These are phyloP conservation scores for Globisporangium rhizosaccharum DNA, from an alignment of 352 stramenopile genomes.

Conservation along the genomic window DNA sequence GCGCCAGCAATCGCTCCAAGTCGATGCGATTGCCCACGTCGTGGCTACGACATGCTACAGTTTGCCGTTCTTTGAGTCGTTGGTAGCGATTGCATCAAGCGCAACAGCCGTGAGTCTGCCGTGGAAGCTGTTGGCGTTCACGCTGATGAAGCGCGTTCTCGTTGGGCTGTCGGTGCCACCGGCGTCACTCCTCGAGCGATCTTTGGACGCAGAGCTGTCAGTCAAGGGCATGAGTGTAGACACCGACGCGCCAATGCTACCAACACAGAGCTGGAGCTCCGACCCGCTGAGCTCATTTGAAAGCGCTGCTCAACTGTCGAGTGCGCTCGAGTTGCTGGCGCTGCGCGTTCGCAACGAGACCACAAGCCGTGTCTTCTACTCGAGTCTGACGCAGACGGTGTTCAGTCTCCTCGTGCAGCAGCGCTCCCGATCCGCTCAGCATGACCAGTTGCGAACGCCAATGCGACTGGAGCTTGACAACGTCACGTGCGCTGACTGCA, in stretches of 20 bases:
- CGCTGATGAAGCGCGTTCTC: conserved; percentile 18
- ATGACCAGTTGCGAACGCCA: not conserved
- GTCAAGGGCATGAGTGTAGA: not conserved
- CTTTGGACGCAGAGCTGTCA: too few relatives aligned
- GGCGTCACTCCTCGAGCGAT: not conserved
- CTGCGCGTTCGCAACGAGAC: conserved; percentile 29
- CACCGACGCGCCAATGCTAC: not conserved
- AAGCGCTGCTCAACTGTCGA: conserved; percentile 16
- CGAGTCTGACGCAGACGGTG: conserved; percentile 23
- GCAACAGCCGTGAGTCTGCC: conserved; percentile 1
- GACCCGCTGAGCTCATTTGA: conserved; percentile 4
- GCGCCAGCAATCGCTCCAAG: not conserved
- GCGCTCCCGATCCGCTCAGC: not conserved
- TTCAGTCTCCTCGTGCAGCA: conserved; percentile 25
- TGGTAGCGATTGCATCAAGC: conserved; percentile 17
- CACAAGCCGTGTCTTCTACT: conserved; percentile 22
- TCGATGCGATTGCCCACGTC: not conserved
- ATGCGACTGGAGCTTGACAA: too few relatives aligned
- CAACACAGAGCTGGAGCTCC: conserved; percentile 1
- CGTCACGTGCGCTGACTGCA: not conserved
- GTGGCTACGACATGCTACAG: conserved; percentile 14
- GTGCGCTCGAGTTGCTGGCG: conserved; percentile 25
- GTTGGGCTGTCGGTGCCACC: not conserved
- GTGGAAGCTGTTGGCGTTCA: conserved; percentile 30
- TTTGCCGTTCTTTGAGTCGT: conserved; percentile 22